A percentile compares a stretch with the other conserved stretches of the same genome.
These are phyloP conservation scores for Fusarium sambucinum DNA, from an alignment of 2,329 filamentous ascomycete genomes.

Conservation along the genomic window DNA sequence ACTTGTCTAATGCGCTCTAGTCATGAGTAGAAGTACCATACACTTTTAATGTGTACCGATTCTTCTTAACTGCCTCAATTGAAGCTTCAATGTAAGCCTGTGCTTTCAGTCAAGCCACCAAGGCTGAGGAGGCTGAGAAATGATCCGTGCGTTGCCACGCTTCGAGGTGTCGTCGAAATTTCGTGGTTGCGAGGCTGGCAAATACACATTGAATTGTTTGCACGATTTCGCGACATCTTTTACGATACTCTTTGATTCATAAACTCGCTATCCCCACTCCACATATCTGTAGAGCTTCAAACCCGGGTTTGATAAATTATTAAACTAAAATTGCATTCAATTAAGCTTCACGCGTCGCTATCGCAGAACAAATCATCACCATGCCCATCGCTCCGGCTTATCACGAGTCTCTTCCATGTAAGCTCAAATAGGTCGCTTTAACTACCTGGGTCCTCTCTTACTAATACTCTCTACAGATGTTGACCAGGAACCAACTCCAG, in stretches of 20 bases:
- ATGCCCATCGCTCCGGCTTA: conserved; percentile 57
- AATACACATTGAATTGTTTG: background rate
- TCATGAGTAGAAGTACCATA: background rate
- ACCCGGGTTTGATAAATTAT: background rate
- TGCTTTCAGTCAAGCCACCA: conserved; percentile 26
- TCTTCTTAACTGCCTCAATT: background rate
- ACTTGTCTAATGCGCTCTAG: no score
- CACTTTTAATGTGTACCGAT: background rate
- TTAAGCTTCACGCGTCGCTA: conserved; percentile 6
- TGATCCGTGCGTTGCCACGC: conserved; percentile 31
- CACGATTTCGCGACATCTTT: background rate
- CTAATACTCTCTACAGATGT: conserved; percentile 71
- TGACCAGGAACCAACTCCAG: conserved; percentile 75
- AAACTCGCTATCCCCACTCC: background rate
- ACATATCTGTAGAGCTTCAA: background rate
- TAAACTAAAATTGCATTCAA: background rate
- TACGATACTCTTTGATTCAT: background rate
- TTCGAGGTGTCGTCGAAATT: conserved; percentile 12
- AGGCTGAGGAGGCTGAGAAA: conserved; percentile 38
- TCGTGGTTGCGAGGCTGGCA: conserved; percentile 23
- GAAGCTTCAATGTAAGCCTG: background rate
- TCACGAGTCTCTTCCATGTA: conserved; percentile 87
- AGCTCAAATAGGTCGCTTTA: conserved; percentile 45
- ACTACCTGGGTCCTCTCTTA: background rate
- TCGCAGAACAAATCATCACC: conserved; percentile 22